phyloP scores from a whole-genome alignment of 441 rosid species.

The Dalechampia spathulata region DNA sequence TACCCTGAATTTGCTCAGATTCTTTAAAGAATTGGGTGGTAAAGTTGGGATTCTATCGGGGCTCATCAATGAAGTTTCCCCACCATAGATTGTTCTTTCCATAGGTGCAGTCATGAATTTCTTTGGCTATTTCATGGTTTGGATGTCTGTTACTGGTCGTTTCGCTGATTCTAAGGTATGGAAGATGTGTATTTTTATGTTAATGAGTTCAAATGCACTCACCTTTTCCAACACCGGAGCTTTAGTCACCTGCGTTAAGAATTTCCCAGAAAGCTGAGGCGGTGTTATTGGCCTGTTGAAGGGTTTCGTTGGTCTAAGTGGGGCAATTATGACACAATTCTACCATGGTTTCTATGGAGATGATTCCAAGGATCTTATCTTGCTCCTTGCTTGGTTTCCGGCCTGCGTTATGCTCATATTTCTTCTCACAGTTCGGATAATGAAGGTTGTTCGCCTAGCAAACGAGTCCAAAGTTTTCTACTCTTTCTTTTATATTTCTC shows the following conservation, averaged over 20 bases:
- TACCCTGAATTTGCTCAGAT: constrained; percentile 51
- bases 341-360: constrained; percentile 32
- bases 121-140: constrained; percentile 59
- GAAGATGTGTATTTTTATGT: constrained; percentile 64
- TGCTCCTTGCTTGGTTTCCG: constrained; percentile 37
- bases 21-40: constrained; percentile 65
- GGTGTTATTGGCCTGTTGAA: constrained; percentile 31
- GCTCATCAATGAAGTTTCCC: constrained; percentile 46
- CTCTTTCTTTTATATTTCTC: constrained; percentile 21
- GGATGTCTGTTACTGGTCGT: constrained; percentile 45
- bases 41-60: constrained; percentile 58
- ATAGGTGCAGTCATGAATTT: constrained; percentile 53
- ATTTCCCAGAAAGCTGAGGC: constrained; percentile 42
- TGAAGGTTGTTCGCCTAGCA: constrained; percentile 12
- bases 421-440: constrained; percentile 27
- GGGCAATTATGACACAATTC: constrained; percentile 35
- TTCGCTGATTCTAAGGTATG: constrained; percentile 40
- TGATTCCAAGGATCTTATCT: constrained; percentile 19
- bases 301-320: constrained; percentile 36
- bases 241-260: constrained; percentile 46
- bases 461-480: constrained; percentile 23
- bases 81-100: constrained; percentile 47
- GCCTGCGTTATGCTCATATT: constrained; percentile 19
- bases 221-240: constrained; percentile 57
- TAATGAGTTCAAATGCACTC: constrained; percentile 54